Conservation (phyloP, 1,139 yeast genomes). For the Geotrichum armillariae region DNA sequence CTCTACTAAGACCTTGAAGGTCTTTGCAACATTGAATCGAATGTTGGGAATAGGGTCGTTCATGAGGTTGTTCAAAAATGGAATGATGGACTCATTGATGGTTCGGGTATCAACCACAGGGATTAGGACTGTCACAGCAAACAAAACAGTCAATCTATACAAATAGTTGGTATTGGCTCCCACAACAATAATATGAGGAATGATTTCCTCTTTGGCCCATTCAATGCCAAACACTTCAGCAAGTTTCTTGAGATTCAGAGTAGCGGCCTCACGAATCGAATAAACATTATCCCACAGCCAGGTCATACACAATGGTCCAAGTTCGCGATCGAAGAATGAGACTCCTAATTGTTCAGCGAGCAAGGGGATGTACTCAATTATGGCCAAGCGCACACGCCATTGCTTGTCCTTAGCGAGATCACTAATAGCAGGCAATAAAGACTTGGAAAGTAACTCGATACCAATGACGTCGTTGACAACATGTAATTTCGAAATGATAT, state of each 20-base stretch:
- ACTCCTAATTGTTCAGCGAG: slow-evolving; percentile 96
- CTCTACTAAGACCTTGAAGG: slow-evolving; percentile 63
- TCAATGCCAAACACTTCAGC: slow-evolving; percentile 86
- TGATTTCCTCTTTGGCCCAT: slow-evolving; percentile 88
- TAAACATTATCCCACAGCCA: slow-evolving; percentile 99
- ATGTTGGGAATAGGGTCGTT: slow-evolving; percentile 90
- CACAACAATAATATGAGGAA: slow-evolving; percentile 65
- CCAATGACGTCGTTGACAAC: slow-evolving; percentile 94
- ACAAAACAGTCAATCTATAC: slow-evolving; percentile 86
- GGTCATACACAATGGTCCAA: slow-evolving; percentile 86
- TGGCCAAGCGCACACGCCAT: slow-evolving; percentile 97
- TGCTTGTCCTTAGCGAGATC: slow-evolving; percentile 95
- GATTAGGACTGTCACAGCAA: slow-evolving; percentile 78
- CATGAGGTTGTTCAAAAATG: slow-evolving; percentile 71
- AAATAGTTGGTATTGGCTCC: slow-evolving; percentile 67
- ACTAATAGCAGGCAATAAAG: slow-evolving; percentile 90
- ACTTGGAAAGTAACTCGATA: slow-evolving; percentile 79
- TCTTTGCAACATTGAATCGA: slow-evolving; percentile 90
- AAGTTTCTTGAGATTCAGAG: slow-evolving; percentile 73
- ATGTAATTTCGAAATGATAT: slow-evolving; percentile 88
- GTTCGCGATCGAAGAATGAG: slow-evolving; percentile 86
- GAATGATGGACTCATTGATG: slow-evolving; percentile 66
- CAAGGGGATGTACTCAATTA: slow-evolving; percentile 93
- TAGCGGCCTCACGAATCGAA: slow-evolving; percentile 97
- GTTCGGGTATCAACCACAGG: slow-evolving; percentile 53